Evolutionary conservation across 2,329 filamentous ascomycete genomes (phyloP).

Genomic region (Paraphoma chrysanthemicola): DNA sequence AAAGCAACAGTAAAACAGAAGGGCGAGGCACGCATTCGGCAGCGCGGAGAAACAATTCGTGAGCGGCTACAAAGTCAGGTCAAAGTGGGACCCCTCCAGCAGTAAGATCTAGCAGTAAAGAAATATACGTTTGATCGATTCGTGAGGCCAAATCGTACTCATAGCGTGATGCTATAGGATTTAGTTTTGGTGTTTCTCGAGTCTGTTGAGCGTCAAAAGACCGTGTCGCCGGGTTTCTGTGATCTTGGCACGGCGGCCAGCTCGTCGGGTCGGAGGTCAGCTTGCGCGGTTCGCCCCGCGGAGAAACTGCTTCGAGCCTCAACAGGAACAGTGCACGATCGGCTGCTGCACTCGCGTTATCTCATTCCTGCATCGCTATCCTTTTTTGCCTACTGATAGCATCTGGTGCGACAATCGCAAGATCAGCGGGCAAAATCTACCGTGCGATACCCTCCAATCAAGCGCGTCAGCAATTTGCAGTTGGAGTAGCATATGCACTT

Average conservation of each 20-base stretch:
- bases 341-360: no score
- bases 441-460: neutral
- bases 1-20: conserved; percentile 46
- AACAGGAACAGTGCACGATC: neutral
- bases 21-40: conserved; percentile 32
- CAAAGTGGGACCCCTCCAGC: conserved; percentile 54
- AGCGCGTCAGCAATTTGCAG: neutral
- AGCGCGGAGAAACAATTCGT: conserved; percentile 58
- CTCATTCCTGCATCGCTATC: no score
- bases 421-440: neutral
- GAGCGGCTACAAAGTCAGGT: conserved; percentile 53
- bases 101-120: conserved; percentile 8
- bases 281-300: conserved; percentile 7
- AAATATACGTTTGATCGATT: conserved; percentile 10
- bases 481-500: conserved; percentile 6
- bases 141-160: neutral
- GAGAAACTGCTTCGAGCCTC: conserved; percentile 7
- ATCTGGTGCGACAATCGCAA: no score
- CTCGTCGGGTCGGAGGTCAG: neutral
- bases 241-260: no score
- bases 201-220: neutral
- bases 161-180: neutral
- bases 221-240: no score
- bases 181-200: no score
- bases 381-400: no score